phyloP scores from a whole-genome alignment of 768 basidiomycete species.

The Trametes coccinea region DNA sequence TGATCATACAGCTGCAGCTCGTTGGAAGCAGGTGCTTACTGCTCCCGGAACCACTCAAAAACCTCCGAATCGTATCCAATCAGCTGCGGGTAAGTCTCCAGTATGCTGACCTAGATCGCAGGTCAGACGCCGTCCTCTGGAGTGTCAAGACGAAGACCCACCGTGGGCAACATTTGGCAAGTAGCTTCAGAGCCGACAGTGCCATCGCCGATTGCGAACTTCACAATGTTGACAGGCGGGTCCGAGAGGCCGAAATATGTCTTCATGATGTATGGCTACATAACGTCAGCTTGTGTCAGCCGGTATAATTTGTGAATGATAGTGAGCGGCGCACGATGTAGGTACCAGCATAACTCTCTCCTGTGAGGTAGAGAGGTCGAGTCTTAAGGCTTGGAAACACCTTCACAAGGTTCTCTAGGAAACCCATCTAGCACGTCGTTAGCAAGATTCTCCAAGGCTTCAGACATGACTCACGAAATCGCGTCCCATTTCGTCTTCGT shows the following conservation, averaged over 20 bases:
- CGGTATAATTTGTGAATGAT: neutral
- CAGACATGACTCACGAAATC: constrained; percentile 43
- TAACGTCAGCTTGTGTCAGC: neutral
- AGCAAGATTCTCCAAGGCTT: neutral
- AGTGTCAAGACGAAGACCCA: constrained; percentile 31
- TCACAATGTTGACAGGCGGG: constrained; percentile 67
- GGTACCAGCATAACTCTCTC: constrained; percentile 75
- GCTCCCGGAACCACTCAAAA: constrained; percentile 65
- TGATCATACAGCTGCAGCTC: neutral
- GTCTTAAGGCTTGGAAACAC: constrained; percentile 69
- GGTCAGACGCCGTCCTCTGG: neutral
- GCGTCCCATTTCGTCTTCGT: constrained; percentile 65
- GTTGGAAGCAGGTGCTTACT: constrained; percentile 43
- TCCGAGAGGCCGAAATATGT: constrained; percentile 61
- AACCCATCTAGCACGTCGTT: constrained; percentile 56
- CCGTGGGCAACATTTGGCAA: constrained; percentile 56
- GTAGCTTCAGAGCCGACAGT: constrained; percentile 52
- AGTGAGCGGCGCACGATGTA: constrained; percentile 52
- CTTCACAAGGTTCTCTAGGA: constrained; percentile 68
- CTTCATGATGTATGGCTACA: constrained; percentile 74
- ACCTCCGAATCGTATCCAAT: constrained; percentile 71
- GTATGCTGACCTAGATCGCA: constrained; percentile 45
- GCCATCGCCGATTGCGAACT: constrained; percentile 73
- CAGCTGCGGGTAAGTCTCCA: constrained; percentile 76
- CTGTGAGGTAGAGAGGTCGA: constrained; percentile 67